Base-by-base conservation (phyloP, 441 rosid genomes). In the Hypseocharis bilobata region DNA sequence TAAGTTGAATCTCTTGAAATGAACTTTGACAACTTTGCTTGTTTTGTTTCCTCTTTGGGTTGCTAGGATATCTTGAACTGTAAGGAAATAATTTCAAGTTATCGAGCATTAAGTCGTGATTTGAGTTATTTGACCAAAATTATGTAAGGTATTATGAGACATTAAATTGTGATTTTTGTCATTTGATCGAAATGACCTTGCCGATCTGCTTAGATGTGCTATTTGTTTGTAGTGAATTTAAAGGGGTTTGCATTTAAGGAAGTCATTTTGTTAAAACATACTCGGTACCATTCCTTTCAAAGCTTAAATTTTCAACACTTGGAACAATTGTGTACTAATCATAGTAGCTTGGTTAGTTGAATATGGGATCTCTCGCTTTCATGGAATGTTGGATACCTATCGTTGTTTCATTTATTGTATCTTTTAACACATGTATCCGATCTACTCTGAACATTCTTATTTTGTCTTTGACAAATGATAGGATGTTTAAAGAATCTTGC, bases 401-500 rank as follows among this genome's bases (percentile, higher is more conserved):
- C 13, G 49, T 6, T 34, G 49, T 6, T 34, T 40, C 1, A 61
- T 4, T 36, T 23, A n/a, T 55, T 28, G 4, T 54, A 1, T 10
- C 14, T 27, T 32, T 22, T 6, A 22, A 0, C 1, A 20, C n/a
- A 23, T 25, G 29, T 42, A 25, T 63, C 2, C 1, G 29, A 25
- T 38, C 49, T 42, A 44, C 28, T 34, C 20, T 32, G n/a, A 11
- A n/a, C 22, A 0, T 52, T 10, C 4, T 65, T 11, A 17, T 69
- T 14, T 36, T 7, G 38, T 34, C 19, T 63, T 49, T 51, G 0
- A 0, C 8, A 0, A 29, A 66, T 38, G 10, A 52, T 52, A 78
- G 78, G 63, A 74, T 76, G 78, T 79, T 76, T 62, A 52, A 54
- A 0, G 73, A 74, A 60, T 76, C 77, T 6, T 76, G 80, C 68